These are phyloP conservation scores for Hymenoscyphus fructigenus DNA, from an alignment of 2,329 filamentous ascomycete genomes.

Conservation along the genomic window DNA sequence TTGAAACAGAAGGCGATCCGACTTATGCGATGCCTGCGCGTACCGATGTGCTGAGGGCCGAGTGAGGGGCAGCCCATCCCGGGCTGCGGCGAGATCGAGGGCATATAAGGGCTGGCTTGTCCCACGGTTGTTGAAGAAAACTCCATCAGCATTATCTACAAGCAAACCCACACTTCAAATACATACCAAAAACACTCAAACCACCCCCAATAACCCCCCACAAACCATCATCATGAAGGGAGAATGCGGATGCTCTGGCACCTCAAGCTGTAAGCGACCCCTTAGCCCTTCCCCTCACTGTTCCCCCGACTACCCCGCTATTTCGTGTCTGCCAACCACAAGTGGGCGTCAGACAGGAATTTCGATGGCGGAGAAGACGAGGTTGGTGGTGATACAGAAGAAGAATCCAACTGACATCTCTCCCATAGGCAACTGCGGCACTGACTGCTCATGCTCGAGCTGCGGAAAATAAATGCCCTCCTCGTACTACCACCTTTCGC, in stretches of 20 bases:
- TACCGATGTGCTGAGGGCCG: neutral
- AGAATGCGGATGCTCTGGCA: conserved; percentile 41
- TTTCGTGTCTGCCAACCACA: neutral
- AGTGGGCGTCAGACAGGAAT: neutral
- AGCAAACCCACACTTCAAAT: conserved; percentile 6
- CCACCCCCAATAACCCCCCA: conserved; percentile 11
- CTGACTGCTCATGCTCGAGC: conserved; percentile 38
- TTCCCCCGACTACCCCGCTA: neutral
- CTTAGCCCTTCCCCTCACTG: conserved; percentile 11
- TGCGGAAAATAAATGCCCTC: conserved; percentile 39
- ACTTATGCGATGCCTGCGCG: neutral
- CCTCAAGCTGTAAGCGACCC: conserved; percentile 37
- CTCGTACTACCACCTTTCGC: conserved; percentile 9
- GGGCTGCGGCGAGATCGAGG: conserved; percentile 1
- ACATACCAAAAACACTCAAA: conserved; percentile 13
- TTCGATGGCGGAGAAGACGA: too few species aligned
- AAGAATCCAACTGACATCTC: neutral
- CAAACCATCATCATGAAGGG: conserved; percentile 39
- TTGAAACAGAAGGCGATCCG: conserved; percentile 6
- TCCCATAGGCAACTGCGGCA: conserved; percentile 31
- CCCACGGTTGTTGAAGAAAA: conserved; percentile 6
- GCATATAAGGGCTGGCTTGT: conserved; percentile 15
- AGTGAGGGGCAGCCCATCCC: neutral
- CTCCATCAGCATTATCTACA: conserved; percentile 6
- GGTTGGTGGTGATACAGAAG: neutral